These are phyloP conservation scores for Sporisorium reilianum DNA, from an alignment of 1,284 basidiomycete genomes.

Conservation along the genomic window DNA sequence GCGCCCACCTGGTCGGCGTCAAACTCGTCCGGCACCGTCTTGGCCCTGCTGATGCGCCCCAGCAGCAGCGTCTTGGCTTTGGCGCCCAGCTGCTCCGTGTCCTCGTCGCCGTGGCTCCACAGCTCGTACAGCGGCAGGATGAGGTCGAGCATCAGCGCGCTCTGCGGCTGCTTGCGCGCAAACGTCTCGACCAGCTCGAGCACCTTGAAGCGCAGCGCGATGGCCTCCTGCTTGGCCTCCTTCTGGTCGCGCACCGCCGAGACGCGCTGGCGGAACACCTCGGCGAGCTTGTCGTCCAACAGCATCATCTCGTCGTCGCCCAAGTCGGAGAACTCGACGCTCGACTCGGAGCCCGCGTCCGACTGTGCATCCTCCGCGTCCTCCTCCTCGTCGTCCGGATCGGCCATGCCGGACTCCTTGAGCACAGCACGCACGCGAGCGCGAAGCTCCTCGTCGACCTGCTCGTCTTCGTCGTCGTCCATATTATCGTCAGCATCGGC, in stretches of 20 bases:
- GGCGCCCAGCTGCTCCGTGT: conserved; percentile 78
- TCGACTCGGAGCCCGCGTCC: conserved; percentile 46
- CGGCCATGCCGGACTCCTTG: conserved; percentile 78
- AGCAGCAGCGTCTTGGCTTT: conserved; percentile 85
- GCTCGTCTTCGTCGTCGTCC: conserved; percentile 72
- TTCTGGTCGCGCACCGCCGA: conserved; percentile 72
- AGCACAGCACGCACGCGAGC: conserved; percentile 82
- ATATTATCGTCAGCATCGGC: conserved; percentile 72
- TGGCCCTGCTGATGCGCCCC: conserved; percentile 80
- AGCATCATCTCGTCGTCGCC: conserved; percentile 95
- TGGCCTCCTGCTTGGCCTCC: conserved; percentile 59
- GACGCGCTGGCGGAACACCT: conserved; percentile 81
- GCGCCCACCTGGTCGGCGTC: conserved; percentile 71
- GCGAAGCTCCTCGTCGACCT: conserved; percentile 76
- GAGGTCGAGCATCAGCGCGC: conserved; percentile 76
- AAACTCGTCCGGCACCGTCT: conserved; percentile 76
- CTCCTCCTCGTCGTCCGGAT: conserved; percentile 70
- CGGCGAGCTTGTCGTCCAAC: conserved; percentile 90
- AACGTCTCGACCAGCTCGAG: conserved; percentile 90
- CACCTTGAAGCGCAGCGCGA: conserved; percentile 93
- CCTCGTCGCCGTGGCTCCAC: conserved; percentile 68
- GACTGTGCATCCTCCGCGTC: conserved; percentile 44
- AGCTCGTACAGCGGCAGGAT: conserved; percentile 83
- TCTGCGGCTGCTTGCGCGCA: conserved; percentile 79
- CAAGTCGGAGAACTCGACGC: conserved; percentile 52